Conservation (phyloP, 1,139 yeast genomes). For the Suhomyces anneliseae region DNA sequence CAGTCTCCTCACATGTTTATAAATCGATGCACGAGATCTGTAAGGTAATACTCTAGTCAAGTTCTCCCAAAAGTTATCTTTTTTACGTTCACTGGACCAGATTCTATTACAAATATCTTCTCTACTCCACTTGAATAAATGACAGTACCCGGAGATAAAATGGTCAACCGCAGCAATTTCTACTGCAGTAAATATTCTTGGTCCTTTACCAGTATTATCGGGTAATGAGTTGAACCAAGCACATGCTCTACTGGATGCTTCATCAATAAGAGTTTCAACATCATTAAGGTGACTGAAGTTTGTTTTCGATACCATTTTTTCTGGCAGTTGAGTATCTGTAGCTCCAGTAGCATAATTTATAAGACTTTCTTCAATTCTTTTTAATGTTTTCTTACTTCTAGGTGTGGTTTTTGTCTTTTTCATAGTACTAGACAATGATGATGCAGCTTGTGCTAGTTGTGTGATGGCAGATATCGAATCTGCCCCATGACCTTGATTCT, state of each 20-base stretch:
- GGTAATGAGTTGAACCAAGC: slow-evolving; percentile 39
- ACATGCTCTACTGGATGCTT: slow-evolving; percentile 37
- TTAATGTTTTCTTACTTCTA: slow-evolving; percentile 12
- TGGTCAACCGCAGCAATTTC: slow-evolving; percentile 73
- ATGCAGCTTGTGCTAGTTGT: slow-evolving; percentile 35
- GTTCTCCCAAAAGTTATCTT: slow-evolving; percentile 87
- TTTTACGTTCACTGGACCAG: slow-evolving; percentile 82
- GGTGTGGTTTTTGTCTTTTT: slow-evolving; percentile 11
- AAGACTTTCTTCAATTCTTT: slow-evolving; percentile 11
- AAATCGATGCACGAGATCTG: slow-evolving; percentile 82
- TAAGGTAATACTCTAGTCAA: slow-evolving; percentile 76
- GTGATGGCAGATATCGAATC: slow-evolving; percentile 28
- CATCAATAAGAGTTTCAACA: slow-evolving; percentile 37
- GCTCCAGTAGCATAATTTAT: slow-evolving; percentile 9
- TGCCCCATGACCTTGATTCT: slow-evolving; percentile 15
- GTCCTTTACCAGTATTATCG: slow-evolving; percentile 32
- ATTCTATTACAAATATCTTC: slow-evolving; percentile 76
- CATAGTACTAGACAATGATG: slow-evolving; percentile 19
- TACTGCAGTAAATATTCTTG: slow-evolving; percentile 53
- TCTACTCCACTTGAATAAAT: slow-evolving; percentile 57
- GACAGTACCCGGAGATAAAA: slow-evolving; percentile 69
- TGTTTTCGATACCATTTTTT: slow-evolving; percentile 14
- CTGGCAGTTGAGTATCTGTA: background rate
- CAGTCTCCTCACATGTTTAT: slow-evolving; percentile 87
- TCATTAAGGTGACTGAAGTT: slow-evolving; percentile 31